Conservation (phyloP, 345 rosid genomes). For the Eucalyptus viminalis region DNA sequence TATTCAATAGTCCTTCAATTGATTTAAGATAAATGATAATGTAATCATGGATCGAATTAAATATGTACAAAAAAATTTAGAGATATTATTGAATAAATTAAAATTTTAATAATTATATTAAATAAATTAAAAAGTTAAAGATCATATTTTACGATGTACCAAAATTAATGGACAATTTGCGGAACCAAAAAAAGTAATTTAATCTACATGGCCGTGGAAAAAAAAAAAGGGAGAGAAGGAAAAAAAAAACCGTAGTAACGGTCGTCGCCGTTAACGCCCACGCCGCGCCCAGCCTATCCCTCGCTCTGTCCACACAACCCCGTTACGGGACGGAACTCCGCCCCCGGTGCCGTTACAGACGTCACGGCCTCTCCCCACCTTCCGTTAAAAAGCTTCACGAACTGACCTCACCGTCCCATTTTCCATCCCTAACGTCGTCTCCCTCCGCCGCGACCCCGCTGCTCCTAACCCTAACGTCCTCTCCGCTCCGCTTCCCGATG, state of each 20-base stretch:
- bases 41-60: too few relatives aligned
- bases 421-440: slow-evolving; percentile 50
- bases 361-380: slow-evolving; percentile 39
- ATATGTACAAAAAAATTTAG: rapidly evolving
- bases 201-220: background rate
- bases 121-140: too few relatives aligned
- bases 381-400: slow-evolving; percentile 29
- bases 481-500: slow-evolving; percentile 15
- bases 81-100: rapidly evolving
- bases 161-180: too few relatives aligned
- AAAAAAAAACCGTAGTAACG: background rate
- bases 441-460: slow-evolving; percentile 5
- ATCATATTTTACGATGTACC: rapidly evolving
- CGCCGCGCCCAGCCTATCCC: background rate
- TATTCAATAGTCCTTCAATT: too few relatives aligned
- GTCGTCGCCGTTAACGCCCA: background rate
- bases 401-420: slow-evolving; percentile 1
- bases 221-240: background rate
- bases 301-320: background rate
- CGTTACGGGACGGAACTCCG: background rate
- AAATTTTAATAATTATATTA: too few relatives aligned
- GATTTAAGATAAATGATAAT: too few relatives aligned
- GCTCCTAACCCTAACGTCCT: slow-evolving; percentile 50
- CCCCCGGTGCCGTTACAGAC: background rate
- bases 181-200: background rate